Evolutionary conservation across 2,329 filamentous ascomycete genomes (phyloP).

Genomic region (Alternaria triticina): DNA sequence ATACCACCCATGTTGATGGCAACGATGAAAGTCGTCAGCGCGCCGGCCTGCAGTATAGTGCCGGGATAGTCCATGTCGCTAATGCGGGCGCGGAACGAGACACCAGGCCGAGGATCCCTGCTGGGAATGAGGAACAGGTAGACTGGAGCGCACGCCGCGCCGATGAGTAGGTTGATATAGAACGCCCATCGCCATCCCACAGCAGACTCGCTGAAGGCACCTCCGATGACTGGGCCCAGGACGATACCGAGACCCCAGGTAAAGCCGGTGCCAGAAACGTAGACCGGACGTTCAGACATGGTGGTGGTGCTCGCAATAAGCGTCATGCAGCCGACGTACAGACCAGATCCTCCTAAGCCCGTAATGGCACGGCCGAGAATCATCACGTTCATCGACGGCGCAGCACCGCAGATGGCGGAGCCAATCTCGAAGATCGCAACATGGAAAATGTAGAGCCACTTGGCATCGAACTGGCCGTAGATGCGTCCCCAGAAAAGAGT

Average conservation of each 20-base stretch:
- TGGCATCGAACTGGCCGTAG: not conserved
- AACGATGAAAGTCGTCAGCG: not conserved
- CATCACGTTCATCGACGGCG: conserved; percentile 34
- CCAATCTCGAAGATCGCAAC: conserved; percentile 38
- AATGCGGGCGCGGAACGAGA: not conserved
- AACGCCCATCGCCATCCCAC: conserved; percentile 55
- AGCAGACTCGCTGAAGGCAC: conserved; percentile 50
- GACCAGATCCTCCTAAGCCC: conserved; percentile 55
- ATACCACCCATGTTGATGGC: not conserved
- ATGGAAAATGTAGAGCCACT: conserved; percentile 49
- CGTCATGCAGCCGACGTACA: conserved; percentile 48
- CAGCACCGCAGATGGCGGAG: conserved; percentile 39
- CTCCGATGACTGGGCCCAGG: conserved; percentile 58
- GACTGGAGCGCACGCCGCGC: conserved; percentile 51
- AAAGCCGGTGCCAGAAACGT: conserved; percentile 17
- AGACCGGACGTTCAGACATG: conserved; percentile 33
- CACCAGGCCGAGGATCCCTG: not conserved
- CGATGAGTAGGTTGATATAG: conserved; percentile 63
- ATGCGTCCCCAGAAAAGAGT: not conserved
- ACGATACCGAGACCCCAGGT: conserved; percentile 54
- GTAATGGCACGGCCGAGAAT: conserved; percentile 54
- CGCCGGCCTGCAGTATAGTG: not conserved
- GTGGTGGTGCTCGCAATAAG: conserved; percentile 36
- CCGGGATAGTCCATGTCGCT: not conserved
- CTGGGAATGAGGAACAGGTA: not conserved